A percentile compares a stretch with the other conserved stretches of the same genome.
These are phyloP conservation scores for Macrocystidia cucumis DNA, from an alignment of 1,284 basidiomycete species.

Conservation along the genomic window DNA sequence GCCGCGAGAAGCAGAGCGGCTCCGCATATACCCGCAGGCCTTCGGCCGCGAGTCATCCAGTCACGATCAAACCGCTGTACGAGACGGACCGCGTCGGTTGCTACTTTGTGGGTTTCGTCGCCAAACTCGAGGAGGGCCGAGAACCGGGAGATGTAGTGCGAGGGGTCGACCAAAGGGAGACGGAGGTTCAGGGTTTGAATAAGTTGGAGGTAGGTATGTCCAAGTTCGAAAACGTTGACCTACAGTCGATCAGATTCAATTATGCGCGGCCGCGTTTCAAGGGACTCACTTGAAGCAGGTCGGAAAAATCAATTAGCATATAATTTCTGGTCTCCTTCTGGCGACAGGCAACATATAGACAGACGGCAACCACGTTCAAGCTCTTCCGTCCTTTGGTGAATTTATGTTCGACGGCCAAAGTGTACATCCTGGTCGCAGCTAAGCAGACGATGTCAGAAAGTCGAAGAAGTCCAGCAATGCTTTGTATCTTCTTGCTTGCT, in stretches of 20 bases:
- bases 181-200: conserved; percentile 86
- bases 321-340: conserved; percentile 86
- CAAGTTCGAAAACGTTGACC: conserved; percentile 98
- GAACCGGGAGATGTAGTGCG: conserved; percentile 96
- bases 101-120: conserved; percentile 87
- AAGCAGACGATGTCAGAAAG: conserved; percentile 78
- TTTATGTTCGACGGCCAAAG: conserved; percentile 89
- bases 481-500: conserved; percentile 81
- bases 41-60: conserved; percentile 94
- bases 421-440: conserved; percentile 85
- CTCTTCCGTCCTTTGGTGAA: conserved; percentile 92
- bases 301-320: conserved; percentile 99
- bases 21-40: conserved; percentile 96
- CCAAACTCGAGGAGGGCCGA: conserved; percentile 97
- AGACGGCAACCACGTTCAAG: conserved; percentile 91
- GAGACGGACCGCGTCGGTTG: conserved; percentile 89
- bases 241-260: too few relatives aligned
- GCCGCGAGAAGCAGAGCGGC: conserved; percentile 93
- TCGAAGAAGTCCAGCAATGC: conserved; percentile 71
- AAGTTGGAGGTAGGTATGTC: conserved; percentile 93
- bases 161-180: conserved; percentile 90
- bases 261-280: background rate
- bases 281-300: conserved; percentile 70
- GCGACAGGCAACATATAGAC: conserved; percentile 91
- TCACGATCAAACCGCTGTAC: conserved; percentile 94